Evolutionary conservation across 2,329 filamentous ascomycete genomes (phyloP).

Genomic region (Westerdykella sp.): DNA sequence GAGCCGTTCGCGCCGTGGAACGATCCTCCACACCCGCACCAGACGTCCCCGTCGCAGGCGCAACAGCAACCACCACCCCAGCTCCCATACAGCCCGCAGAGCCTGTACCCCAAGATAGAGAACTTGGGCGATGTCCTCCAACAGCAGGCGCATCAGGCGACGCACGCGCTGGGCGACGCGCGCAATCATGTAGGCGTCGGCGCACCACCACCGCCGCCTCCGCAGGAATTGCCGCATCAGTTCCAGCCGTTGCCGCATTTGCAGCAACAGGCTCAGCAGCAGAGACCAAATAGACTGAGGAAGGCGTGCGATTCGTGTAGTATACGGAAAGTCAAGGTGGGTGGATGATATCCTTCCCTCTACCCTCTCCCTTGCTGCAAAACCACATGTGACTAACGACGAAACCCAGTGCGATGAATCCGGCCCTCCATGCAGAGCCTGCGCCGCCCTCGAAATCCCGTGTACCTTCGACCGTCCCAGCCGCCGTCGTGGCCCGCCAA

Average conservation of each 20-base stretch:
- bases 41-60: slow-evolving; percentile 10
- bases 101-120: slow-evolving; percentile 32
- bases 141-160: slow-evolving; percentile 33
- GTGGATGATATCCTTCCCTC: neutral
- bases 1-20: slow-evolving; percentile 8
- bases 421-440: slow-evolving; percentile 61
- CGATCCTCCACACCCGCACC: slow-evolving; percentile 4
- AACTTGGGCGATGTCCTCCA: slow-evolving; percentile 34
- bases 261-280: slow-evolving; percentile 14
- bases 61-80: slow-evolving; percentile 5
- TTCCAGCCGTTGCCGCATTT: slow-evolving; percentile 12
- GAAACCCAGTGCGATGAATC: slow-evolving; percentile 54
- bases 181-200: slow-evolving; percentile 6
- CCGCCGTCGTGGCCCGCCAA: slow-evolving; percentile 58
- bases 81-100: slow-evolving; percentile 16
- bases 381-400: slow-evolving; percentile 7
- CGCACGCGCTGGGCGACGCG: slow-evolving; percentile 27
- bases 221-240: slow-evolving; percentile 5
- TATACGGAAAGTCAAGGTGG: slow-evolving; percentile 38
- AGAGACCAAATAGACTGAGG: slow-evolving; percentile 34
- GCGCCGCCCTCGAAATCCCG: slow-evolving; percentile 58
- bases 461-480: slow-evolving; percentile 62
- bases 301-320: slow-evolving; percentile 41
- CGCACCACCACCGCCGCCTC: too few relatives aligned
- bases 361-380: neutral